These are phyloP conservation scores for Elsinoe perseae DNA, from an alignment of 2,329 filamentous ascomycete species.

Conservation along the genomic window DNA sequence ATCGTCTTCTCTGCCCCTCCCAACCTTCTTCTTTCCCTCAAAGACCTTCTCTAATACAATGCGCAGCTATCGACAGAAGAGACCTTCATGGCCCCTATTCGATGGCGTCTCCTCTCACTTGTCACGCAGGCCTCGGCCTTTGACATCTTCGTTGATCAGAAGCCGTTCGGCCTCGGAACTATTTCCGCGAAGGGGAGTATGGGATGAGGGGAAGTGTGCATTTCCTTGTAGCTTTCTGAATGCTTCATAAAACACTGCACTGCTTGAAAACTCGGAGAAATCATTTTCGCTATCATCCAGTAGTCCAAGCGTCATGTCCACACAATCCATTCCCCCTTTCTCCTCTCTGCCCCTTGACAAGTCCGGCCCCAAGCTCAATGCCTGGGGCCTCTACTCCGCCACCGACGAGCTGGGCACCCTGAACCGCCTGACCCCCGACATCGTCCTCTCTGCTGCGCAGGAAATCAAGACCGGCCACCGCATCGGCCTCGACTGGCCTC, in stretches of 20 bases:
- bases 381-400: constrained; percentile 43
- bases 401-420: constrained; percentile 53
- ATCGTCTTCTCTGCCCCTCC: background rate
- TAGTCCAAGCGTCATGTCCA: background rate
- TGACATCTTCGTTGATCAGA: background rate
- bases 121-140: background rate
- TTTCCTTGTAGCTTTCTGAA: no score
- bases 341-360: background rate
- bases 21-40: background rate
- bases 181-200: background rate
- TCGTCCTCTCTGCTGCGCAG: constrained; percentile 40
- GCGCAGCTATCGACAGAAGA: no score
- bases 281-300: no score
- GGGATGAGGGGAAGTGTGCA: background rate
- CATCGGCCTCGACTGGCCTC: constrained; percentile 53
- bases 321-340: background rate
- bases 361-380: constrained; percentile 26
- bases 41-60: no score
- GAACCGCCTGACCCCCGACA: constrained; percentile 51
- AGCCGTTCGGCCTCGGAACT: background rate
- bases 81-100: no score
- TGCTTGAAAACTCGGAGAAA: no score
- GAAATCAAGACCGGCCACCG: constrained; percentile 49
- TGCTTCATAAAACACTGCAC: background rate
- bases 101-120: background rate